These are phyloP conservation scores for Hanseniaspora occidentalis DNA, from an alignment of 805 yeast genomes.

Conservation along the genomic window DNA sequence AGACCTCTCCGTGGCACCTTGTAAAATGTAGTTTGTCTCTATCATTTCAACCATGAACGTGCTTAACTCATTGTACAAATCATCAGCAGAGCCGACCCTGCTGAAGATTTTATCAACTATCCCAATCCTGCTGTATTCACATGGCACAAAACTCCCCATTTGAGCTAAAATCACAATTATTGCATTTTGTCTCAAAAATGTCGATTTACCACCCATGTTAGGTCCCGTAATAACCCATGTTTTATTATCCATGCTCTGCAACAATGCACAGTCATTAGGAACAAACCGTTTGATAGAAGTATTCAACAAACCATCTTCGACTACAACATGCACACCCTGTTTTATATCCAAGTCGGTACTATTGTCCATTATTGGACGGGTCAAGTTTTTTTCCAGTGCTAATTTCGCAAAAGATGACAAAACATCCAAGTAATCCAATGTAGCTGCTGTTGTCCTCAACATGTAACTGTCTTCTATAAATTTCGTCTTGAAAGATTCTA, in stretches of 20 bases:
- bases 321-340: constrained; percentile 77
- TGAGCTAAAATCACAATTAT: constrained; percentile 57
- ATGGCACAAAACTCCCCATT: constrained; percentile 65
- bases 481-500: constrained; percentile 34
- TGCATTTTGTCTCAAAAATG: constrained; percentile 64
- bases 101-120: constrained; percentile 70
- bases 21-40: constrained; percentile 61
- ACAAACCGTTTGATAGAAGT: constrained; percentile 27
- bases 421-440: constrained; percentile 59
- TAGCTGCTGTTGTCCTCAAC: constrained; percentile 37
- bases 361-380: constrained; percentile 49
- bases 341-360: constrained; percentile 35
- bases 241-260: constrained; percentile 11
- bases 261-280: constrained; percentile 21
- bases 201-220: constrained; percentile 79
- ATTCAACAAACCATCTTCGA: constrained; percentile 55
- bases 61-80: constrained; percentile 63
- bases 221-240: constrained; percentile 76
- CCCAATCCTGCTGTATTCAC: constrained; percentile 49
- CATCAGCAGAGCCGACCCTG: constrained; percentile 77
- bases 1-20: constrained; percentile 52
- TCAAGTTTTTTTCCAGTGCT: constrained; percentile 55
- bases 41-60: constrained; percentile 91
- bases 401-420: constrained; percentile 59
- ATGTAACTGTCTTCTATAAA: constrained; percentile 33